Evolutionary conservation across 1,284 basidiomycete species (phyloP).

Genomic region (Entoloma clypeatum): DNA sequence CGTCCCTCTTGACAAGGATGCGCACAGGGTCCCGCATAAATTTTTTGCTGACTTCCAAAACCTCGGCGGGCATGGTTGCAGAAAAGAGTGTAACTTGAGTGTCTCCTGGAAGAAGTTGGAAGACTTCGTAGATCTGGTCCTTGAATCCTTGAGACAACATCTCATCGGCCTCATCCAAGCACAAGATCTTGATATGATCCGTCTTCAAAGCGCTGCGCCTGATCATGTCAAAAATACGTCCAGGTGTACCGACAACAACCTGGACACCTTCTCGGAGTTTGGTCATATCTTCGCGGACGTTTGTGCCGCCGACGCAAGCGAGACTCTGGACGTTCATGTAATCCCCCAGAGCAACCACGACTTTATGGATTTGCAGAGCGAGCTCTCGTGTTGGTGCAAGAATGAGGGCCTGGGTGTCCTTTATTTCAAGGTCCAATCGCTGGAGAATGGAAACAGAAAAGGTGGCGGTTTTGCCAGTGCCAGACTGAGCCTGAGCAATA

Average conservation of each 20-base stretch:
- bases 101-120: constrained; percentile 76
- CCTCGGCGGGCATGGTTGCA: constrained; percentile 82
- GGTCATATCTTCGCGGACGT: constrained; percentile 79
- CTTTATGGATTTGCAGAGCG: constrained; percentile 90
- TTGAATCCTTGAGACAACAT: constrained; percentile 86
- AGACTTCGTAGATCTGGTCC: constrained; percentile 87
- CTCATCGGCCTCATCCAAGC: constrained; percentile 85
- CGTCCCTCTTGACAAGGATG: constrained; percentile 85
- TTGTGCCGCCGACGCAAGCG: constrained; percentile 80
- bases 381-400: constrained; percentile 88
- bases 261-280: constrained; percentile 76
- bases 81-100: constrained; percentile 80
- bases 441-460: constrained; percentile 75
- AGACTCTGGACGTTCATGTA: constrained; percentile 84
- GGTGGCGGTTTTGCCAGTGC: constrained; percentile 83
- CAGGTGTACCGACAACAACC: constrained; percentile 79
- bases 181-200: constrained; percentile 80
- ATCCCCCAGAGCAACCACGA: constrained; percentile 82
- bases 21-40: constrained; percentile 87
- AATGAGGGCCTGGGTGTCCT: constrained; percentile 82
- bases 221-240: constrained; percentile 85
- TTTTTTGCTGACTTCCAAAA: constrained; percentile 84
- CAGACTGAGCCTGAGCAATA: constrained; percentile 83
- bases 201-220: constrained; percentile 73
- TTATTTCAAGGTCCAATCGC: constrained; percentile 61